A percentile compares a stretch with the other conserved stretches of the same genome.
Conservation (phyloP, 140 eudicot species). For the Erigeron philadelphicus region DNA sequence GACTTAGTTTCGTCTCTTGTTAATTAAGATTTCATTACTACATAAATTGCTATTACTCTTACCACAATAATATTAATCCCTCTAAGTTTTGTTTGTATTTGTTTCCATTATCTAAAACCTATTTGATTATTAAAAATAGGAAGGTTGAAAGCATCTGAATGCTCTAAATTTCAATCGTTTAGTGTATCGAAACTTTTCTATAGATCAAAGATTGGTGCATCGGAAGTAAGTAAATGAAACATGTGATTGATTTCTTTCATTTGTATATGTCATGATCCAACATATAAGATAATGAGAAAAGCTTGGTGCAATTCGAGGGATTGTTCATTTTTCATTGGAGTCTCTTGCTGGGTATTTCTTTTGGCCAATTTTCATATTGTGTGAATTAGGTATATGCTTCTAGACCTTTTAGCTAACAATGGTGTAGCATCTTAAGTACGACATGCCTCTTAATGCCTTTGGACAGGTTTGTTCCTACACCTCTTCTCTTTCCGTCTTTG, state of each 20-base stretch:
- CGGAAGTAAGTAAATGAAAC: background rate
- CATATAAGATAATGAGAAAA: background rate
- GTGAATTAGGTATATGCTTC: background rate
- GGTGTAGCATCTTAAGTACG: slow-evolving; percentile 5
- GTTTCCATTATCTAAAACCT: background rate
- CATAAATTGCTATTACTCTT: background rate
- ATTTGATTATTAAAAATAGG: background rate
- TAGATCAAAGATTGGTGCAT: background rate
- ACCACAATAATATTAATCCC: background rate
- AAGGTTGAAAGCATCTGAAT: background rate
- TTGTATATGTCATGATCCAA: slow-evolving; percentile 10
- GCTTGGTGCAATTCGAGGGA: background rate
- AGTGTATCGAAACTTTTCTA: background rate
- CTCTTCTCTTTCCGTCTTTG: background rate
- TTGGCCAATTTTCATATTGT: slow-evolving; percentile 5
- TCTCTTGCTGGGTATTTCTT: slow-evolving; percentile 18
- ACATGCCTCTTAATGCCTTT: background rate
- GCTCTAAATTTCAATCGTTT: slow-evolving; percentile 3
- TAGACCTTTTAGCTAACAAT: slow-evolving; percentile 5
- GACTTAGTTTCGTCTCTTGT: slow-evolving; percentile 7
- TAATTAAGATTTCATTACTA: slow-evolving; percentile 8
- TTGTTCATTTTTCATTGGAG: background rate
- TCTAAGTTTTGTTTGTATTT: background rate
- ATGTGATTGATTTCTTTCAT: slow-evolving; percentile 7
- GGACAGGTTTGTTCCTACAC: background rate